These are phyloP conservation scores for Coprinopsis strossmayeri DNA, from an alignment of 768 basidiomycete genomes.

Conservation along the genomic window DNA sequence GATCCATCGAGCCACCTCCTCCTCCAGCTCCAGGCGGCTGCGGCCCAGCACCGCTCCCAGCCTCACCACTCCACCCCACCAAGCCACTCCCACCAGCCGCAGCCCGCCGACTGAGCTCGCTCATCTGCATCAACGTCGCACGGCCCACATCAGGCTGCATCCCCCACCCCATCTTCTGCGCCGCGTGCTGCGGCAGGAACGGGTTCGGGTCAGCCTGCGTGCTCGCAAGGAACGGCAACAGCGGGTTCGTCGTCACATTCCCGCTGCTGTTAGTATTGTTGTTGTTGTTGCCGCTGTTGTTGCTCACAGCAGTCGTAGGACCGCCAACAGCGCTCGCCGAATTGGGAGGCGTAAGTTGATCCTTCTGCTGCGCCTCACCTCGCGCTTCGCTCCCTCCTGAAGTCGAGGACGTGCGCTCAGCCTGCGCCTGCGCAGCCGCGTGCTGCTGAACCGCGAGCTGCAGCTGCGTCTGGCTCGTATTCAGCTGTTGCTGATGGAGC, in stretches of 20 bases:
- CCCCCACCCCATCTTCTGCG: constrained; percentile 1
- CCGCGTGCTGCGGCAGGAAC: constrained; percentile 46
- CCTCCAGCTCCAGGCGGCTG: not conserved
- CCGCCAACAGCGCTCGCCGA: too few relatives aligned
- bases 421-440: not conserved
- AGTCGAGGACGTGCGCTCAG: not conserved
- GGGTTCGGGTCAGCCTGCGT: constrained; percentile 27
- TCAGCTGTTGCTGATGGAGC: constrained; percentile 7
- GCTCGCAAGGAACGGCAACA: not conserved
- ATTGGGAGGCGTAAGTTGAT: too few relatives aligned
- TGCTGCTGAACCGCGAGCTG: constrained; percentile 3
- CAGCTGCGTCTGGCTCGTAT: constrained; percentile 6
- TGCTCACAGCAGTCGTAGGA: too few relatives aligned
- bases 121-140: constrained; percentile 70
- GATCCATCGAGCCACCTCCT: not conserved
- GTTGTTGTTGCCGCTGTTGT: too few relatives aligned
- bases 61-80: not conserved
- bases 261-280: too few relatives aligned
- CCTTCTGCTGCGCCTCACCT: not conserved
- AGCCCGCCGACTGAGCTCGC: constrained; percentile 62
- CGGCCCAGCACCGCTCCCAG: constrained; percentile 3
- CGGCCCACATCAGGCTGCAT: constrained; percentile 54
- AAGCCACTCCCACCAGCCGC: constrained; percentile 24
- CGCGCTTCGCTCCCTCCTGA: not conserved
- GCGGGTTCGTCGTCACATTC: not conserved